phyloP scores from a whole-genome alignment of 352 stramenopile species.

The Pythium aristosporum region DNA sequence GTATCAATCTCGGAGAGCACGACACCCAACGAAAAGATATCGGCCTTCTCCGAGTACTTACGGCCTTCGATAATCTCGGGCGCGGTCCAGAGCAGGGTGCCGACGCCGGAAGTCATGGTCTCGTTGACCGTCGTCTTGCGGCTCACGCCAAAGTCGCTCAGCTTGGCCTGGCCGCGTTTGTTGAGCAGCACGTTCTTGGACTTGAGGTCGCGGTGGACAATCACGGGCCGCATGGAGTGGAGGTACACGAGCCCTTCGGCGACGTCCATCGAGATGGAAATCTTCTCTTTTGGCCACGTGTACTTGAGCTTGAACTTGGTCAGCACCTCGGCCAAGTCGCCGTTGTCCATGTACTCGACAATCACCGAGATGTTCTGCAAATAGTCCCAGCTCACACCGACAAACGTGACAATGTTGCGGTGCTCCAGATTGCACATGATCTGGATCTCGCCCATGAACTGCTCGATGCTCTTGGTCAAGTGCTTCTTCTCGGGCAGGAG shows the following conservation, averaged over 20 bases:
- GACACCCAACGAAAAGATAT: constrained; percentile 88
- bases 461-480: constrained; percentile 47
- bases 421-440: constrained; percentile 73
- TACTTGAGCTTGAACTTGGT: constrained; percentile 51
- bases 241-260: constrained; percentile 85
- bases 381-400: constrained; percentile 68
- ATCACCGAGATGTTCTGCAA: constrained; percentile 71
- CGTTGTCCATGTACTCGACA: constrained; percentile 79
- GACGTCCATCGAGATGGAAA: constrained; percentile 81
- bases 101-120: constrained; percentile 76
- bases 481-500: constrained; percentile 62
- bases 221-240: constrained; percentile 61
- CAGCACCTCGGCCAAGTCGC: constrained; percentile 62
- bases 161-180: constrained; percentile 60
- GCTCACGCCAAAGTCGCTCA: constrained; percentile 84
- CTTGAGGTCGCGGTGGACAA: constrained; percentile 89
- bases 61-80: constrained; percentile 88
- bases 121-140: constrained; percentile 68
- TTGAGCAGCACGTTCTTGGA: constrained; percentile 85
- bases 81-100: constrained; percentile 82
- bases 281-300: constrained; percentile 69
- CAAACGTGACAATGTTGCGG: constrained; percentile 73
- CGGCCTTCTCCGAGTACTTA: constrained; percentile 84
- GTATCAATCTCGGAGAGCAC: constrained; percentile 83
- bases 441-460: constrained; percentile 72